Evolutionary conservation across 805 yeast species (phyloP), one percentile per base, ranked within the genome.

Genomic region (Brettanomyces naardenensis): DNA sequence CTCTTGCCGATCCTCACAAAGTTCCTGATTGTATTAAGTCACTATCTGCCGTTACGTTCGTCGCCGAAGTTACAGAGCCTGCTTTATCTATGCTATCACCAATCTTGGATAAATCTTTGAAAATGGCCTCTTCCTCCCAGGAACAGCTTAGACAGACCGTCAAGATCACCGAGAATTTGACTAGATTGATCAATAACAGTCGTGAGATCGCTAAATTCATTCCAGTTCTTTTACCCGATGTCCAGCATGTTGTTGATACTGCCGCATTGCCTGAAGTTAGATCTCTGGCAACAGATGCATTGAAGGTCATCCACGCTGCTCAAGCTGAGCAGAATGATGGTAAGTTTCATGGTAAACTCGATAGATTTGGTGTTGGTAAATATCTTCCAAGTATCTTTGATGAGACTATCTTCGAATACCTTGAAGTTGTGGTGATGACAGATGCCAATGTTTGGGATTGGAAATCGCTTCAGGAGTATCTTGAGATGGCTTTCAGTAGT

Each of bases 1-100:
- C 97, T 36, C 71, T 92, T 61, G 88, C 94, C 33, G 84, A 90
- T 56, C 97, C 97, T 39, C 70, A 71, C 46, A 83, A 84, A 56
- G 95, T 90, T 35, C 85, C 95, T 40, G 80, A 75, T 42, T 88
- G 95, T 62, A 85, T 90, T 60, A 85, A 82, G 62, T 76, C 90
- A 31, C 72, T 90, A 45, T 82, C 95, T 3, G 83, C 94, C 29
- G 97, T 90, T 38, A 92, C 98, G 0, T 90, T 90, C 60, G 97
- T 90, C 35, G 95, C 98, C 33, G 98, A 92, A 66, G 98, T 90
- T 45, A 92, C 97, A 13, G 97, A 89, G 66, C 94, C 97, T 4
- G 94, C 95, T 4, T 69, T 90, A 50, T 75, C 97, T 6, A 65
- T 90, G 40, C 69, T 90, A 54, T 97, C 86, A 33, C 98, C 98